Conservation (phyloP, 192 early-diverging fungal species). For the Coemansia sp. region DNA sequence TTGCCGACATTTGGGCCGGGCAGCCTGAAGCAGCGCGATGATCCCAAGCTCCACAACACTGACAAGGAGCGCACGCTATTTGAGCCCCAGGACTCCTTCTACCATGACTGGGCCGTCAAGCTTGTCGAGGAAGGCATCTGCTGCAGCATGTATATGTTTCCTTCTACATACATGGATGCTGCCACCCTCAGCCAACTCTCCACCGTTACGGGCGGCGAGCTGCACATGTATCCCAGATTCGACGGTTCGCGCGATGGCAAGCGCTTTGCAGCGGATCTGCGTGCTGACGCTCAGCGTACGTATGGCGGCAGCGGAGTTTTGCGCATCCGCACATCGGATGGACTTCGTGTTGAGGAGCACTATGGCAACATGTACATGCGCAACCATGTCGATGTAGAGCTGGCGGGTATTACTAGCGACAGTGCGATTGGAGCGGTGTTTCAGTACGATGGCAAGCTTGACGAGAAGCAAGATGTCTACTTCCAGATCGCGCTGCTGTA, state of each 20-base stretch:
- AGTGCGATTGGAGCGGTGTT: slow-evolving; percentile 81
- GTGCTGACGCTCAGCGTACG: slow-evolving; percentile 67
- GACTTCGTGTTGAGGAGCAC: slow-evolving; percentile 82
- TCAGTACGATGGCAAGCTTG: slow-evolving; percentile 87
- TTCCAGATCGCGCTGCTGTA: slow-evolving; percentile 96
- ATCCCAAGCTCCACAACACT: slow-evolving; percentile 84
- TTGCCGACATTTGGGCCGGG: slow-evolving; percentile 88
- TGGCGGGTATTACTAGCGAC: slow-evolving; percentile 85
- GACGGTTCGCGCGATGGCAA: slow-evolving; percentile 69
- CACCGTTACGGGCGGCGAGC: slow-evolving; percentile 88
- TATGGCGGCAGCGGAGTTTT: slow-evolving; percentile 88
- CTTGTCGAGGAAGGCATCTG: slow-evolving; percentile 81
- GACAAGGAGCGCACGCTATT: slow-evolving; percentile 91
- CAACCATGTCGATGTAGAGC: slow-evolving; percentile 89
- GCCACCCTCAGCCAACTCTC: slow-evolving; percentile 77
- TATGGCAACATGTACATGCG: slow-evolving; percentile 94
- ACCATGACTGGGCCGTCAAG: slow-evolving; percentile 80
- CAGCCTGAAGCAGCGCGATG: slow-evolving; percentile 83
- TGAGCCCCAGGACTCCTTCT: slow-evolving; percentile 84
- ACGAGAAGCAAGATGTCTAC: slow-evolving; percentile 76
- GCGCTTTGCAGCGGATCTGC: slow-evolving; percentile 74
- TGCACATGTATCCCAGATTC: slow-evolving; percentile 82
- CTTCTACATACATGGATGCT: slow-evolving; percentile 83
- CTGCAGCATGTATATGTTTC: slow-evolving; percentile 92
- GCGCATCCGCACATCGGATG: slow-evolving; percentile 89